Percentiles rank a stretch among this genome's conserved stretches.
Evolutionary conservation across 1,284 basidiomycete species (phyloP).

Genomic region (Coniferiporia sulphurascens): DNA sequence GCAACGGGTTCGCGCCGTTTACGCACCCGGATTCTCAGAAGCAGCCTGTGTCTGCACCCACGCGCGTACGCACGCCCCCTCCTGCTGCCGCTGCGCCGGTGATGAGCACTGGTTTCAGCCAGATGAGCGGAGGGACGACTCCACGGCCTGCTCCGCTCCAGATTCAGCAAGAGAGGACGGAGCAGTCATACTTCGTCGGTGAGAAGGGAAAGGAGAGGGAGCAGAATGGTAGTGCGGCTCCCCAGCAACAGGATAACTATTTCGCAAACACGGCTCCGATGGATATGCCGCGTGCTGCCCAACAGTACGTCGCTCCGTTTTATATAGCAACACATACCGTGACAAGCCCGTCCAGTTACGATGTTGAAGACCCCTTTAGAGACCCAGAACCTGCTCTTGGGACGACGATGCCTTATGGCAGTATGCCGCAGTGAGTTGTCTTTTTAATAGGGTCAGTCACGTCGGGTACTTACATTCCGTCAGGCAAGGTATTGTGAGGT

Average conservation of each 20-base stretch:
- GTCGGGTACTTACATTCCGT: neutral
- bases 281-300: slow-evolving; percentile 1
- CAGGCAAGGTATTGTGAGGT: slow-evolving; percentile 17
- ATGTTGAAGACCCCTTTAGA: slow-evolving; percentile 15
- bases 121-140: slow-evolving; percentile 10
- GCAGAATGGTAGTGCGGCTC: neutral
- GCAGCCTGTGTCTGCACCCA: too few relatives aligned
- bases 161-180: neutral
- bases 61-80: neutral
- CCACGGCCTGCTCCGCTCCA: slow-evolving; percentile 4
- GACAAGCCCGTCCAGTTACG: neutral
- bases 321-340: neutral
- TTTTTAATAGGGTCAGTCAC: neutral
- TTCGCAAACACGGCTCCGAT: slow-evolving; percentile 9
- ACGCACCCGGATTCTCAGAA: too few relatives aligned
- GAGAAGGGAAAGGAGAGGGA: slow-evolving; percentile 16
- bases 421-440: slow-evolving; percentile 9
- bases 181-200: neutral
- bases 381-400: slow-evolving; percentile 12
- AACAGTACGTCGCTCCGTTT: neutral
- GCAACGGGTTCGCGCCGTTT: neutral
- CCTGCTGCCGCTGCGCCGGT: neutral
- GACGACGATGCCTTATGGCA: slow-evolving; percentile 16
- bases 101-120: neutral
- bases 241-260: slow-evolving; percentile 3